Base-by-base conservation (phyloP, 352 stramenopile genomes). In the Sclerospora graminicola region DNA sequence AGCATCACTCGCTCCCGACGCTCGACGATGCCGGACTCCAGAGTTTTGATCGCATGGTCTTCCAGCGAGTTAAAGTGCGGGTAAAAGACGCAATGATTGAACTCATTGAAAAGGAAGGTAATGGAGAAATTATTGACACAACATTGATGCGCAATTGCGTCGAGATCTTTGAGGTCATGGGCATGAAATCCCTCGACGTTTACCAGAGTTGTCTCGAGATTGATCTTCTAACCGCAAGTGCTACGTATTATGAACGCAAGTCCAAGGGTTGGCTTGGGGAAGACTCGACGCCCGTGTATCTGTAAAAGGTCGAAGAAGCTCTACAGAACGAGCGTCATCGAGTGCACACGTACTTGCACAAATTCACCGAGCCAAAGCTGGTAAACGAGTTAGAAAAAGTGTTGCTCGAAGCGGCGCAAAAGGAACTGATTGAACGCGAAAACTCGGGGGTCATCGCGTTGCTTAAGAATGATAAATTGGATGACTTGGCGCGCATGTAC, bases 151-250 rank as follows among this genome's bases (percentile, higher is more conserved):
- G 96, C 64, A 92, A 79, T 51, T 98, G 96, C 61, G 82, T 98
- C 23, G 92, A 98, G 63, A 89, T 99, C 27, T 99, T 98, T 59
- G 95, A 99, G 64, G 85, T 89, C 45, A 99, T 99, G 94, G 96
- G 95, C 44, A 96, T 95, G 89, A 90, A 89, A 46, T 88, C 67
- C 5, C 75, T 99, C 3, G 90, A 98, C 38, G 85, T 96, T n/a
- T 99, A 99, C 71, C 89, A 89, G 19, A 72, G 59, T 27, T 88
- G 98, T 59, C 81, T 99, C 21, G 97, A 99, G 63, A 63, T 71
- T 39, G 79, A 96, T 7, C 73, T 99, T 18, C 80, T 99, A 9
- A 57, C 79, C 16, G 82, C 79, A 19, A 98, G 94, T n/a, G 78
- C 64, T 13, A 69, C 66, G 34, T 98, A 97, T 75, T 99, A 99